Base-by-base conservation (phyloP, 148 eudicot species). In the Mesembryanthemum crystallinum region DNA sequence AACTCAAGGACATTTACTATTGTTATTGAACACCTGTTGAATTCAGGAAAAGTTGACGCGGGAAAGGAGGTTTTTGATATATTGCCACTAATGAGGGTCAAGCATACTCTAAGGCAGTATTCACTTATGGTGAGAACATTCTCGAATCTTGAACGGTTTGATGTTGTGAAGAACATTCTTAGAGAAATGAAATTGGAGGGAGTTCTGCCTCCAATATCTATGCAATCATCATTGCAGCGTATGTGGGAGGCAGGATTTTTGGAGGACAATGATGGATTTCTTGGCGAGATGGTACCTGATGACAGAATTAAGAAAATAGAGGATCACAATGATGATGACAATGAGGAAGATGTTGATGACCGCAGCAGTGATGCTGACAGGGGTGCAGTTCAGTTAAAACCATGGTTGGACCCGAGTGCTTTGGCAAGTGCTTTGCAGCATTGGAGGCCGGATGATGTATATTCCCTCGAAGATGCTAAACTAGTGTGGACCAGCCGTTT, bases 341-440 rank as follows among this genome's bases (percentile, higher is more conserved):
- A 74, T 32, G 88, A 83, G 35, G 84, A 84, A 57, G 83, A 69
- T 32, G 66, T 1, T 77, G 81, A 72, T 64, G 81, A 51, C 24
- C 54, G 61, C 21, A 25, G 30, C 77, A 71, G 4, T 65, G 76
- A 74, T 77, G 80, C 58, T 64, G 85, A 78, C 27, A 64, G 21
- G 32, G 80, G 79, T 67, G 77, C 61, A 69, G 79, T 88, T 64
- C 86, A 85, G 79, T 82, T 94, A 77, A 92, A 84, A 82, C 97
- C 97, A 18, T 92, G 98, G 98, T 82, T 95, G 78, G 97, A 89
- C 75, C 96, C 97, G 13, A 82, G 79, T 69, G 96, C 97, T 80
- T 88, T 95, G 76, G 94, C 90, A 49, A 85, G 89, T 81, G 96
- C 98, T 45, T 82, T 92, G 85, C 77, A 54, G 32, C 15, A 83